Percentiles rank a stretch among this genome's conserved stretches.
These are phyloP conservation scores for Boletellus deceptivus DNA, from an alignment of 1,284 basidiomycete species.

Conservation along the genomic window DNA sequence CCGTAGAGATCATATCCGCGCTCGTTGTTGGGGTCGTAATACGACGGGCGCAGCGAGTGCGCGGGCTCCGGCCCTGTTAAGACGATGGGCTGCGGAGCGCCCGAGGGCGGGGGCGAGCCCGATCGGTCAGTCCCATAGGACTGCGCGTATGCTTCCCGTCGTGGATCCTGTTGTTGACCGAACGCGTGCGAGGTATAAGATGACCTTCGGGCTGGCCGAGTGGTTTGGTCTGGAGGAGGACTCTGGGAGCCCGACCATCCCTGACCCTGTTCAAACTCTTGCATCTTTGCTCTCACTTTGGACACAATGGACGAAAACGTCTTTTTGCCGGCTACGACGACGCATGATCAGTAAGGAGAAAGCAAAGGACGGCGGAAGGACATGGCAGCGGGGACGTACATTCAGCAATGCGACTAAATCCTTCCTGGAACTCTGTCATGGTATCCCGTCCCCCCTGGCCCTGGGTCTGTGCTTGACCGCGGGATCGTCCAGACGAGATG, in stretches of 20 bases:
- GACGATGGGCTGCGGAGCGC: not conserved
- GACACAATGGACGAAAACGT: conserved; percentile 68
- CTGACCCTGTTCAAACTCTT: conserved; percentile 62
- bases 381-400: conserved; percentile 42
- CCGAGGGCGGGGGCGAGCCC: conserved; percentile 15
- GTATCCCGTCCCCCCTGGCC: conserved; percentile 41
- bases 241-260: conserved; percentile 25
- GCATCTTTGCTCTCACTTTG: conserved; percentile 77
- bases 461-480: conserved; percentile 13
- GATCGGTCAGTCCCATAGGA: not conserved
- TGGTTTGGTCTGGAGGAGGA: conserved; percentile 3
- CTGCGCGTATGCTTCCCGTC: conserved; percentile 9
- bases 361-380: not conserved
- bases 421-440: conserved; percentile 68
- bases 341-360: not conserved
- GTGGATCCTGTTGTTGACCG: not conserved
- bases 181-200: no score
- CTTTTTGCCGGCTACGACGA: conserved; percentile 62
- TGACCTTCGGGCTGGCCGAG: no score
- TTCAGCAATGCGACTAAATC: conserved; percentile 71
- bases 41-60: conserved; percentile 21
- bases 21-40: conserved; percentile 39
- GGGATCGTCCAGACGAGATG: conserved; percentile 2
- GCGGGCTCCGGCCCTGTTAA: not conserved
- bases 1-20: conserved; percentile 30